Base-by-base conservation (phyloP, 2,329 filamentous ascomycete genomes). In the Neofusicoccum sp. region DNA sequence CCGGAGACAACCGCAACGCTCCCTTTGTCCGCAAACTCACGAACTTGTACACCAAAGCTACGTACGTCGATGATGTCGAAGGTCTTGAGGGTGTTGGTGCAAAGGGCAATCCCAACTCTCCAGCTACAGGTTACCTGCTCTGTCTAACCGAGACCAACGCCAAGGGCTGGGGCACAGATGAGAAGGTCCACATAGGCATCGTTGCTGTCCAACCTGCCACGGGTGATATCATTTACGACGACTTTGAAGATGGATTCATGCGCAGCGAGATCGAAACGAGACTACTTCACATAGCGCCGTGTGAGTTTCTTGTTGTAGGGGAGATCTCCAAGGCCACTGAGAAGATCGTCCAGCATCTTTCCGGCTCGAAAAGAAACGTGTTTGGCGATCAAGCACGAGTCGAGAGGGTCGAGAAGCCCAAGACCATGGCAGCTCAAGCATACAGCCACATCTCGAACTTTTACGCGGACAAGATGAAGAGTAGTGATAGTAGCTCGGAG, bases 161-260 rank as follows among this genome's bases (percentile, higher is more conserved):
- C 9, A 95, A 93, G 68, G 88, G 88, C 7, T 88, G 84, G 77
- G 92, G 92, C 1, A 93, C 92, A 0, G 94, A 98, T 72, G 95
- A 99, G 74, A 96, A 91, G 71, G 94, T 98, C 1, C 87, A 95
- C 62, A 89, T 98, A 29, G 95, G 95, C 1, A 87, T 99, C 64
- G 83, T 99, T 28, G 95, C 95, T 31, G 95, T 99, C 4, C 95
- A 99, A 71, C 95, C 95, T 7, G 91, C 92, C 1, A 99, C 95
- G 0, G 95, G 95, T 62, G 94, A 98, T 74, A 92, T 99, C 69
- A 90, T 98, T 62, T 96, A 97, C 71, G 95, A 99, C 72, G 88
- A 89, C 64, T 99, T 99, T 70, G 92, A 98, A 69, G 95, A 99
- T 71, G 93, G 94, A 1, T 98, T 98, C 78, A 97, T 99, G 94